Base-by-base conservation (phyloP, 2,329 filamentous ascomycete species). In the Phaeomoniella chlamydospora region DNA sequence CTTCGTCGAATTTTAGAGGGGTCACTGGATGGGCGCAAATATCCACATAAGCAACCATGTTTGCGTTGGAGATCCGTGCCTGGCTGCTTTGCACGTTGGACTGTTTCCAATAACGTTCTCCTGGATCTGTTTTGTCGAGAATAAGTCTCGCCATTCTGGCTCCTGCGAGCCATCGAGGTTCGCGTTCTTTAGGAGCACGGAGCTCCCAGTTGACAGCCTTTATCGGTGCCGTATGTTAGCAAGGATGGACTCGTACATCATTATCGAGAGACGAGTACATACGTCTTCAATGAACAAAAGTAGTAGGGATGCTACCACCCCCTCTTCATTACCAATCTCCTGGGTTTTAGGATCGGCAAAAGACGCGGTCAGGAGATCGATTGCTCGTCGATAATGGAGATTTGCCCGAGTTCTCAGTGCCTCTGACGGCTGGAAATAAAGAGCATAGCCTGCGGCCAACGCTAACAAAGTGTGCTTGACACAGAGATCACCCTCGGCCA, bases 391-490 rank as follows among this genome's bases (percentile, higher is more conserved):
- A 19, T 38, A 26, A 15, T 38, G 36, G 6, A n/a, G 15, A 15
- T 18, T 34, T 4, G 36, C 31, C n/a, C 36, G 16, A 12, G 15
- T 14, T 10, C 26, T 13, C 17, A 38, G 32, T 14, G 14, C 15
- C 4, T 38, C 32, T 3, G 16, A 22, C 11, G 16, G 36, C 15
- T 14, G 18, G 17, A 40, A 42, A 31, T 42, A 38, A n/a, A 42
- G 38, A 3, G 38, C 35, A 36, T 42, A 42, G 15, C 19, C 35
- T 5, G 34, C 40, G 15, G 38, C 36, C 4, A 37, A 31, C 4
- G 40, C 35, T 4, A 42, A 29, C 11, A 42, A n/a, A 15, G 40
- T 35, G 18, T 42, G 36, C 29, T 36, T 38, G 31, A 42, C 40
- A 19, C 19, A 31, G 4, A 12, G 4, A 14, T 37, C 30, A 3